Evolutionary conservation across 1,284 basidiomycete genomes (phyloP).

Genomic region (Melampsora larici-populina): DNA sequence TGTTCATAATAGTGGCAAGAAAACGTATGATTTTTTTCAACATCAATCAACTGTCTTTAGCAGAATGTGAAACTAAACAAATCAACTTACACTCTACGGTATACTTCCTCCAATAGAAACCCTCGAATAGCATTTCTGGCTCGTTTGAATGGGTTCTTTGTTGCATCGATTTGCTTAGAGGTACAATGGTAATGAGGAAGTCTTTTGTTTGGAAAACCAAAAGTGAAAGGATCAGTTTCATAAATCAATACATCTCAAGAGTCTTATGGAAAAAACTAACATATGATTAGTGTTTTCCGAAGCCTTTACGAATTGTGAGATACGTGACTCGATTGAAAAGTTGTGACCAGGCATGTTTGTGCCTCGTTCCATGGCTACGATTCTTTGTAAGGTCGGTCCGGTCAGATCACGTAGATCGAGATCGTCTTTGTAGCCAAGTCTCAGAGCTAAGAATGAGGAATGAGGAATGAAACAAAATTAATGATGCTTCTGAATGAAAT

Average conservation of each 20-base stretch:
- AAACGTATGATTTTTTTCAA: background rate
- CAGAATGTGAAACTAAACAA: background rate
- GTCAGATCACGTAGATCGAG: slow-evolving; percentile 42
- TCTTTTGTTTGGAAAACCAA: slow-evolving; percentile 51
- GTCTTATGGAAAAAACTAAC: slow-evolving; percentile 17
- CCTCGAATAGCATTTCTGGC: slow-evolving; percentile 58
- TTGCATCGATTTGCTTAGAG: slow-evolving; percentile 55
- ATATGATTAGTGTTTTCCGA: slow-evolving; percentile 43
- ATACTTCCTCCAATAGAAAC: slow-evolving; percentile 62
- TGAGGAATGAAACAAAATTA: background rate
- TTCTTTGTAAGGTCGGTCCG: slow-evolving; percentile 40
- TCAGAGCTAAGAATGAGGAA: slow-evolving; percentile 57
- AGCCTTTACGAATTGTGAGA: slow-evolving; percentile 35
- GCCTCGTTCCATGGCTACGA: slow-evolving; percentile 41
- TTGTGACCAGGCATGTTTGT: slow-evolving; percentile 11
- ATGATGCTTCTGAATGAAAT: background rate
- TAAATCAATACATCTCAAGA: background rate
- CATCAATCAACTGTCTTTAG: background rate
- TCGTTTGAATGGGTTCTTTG: slow-evolving; percentile 50
- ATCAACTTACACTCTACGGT: slow-evolving; percentile 58
- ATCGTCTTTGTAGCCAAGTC: slow-evolving; percentile 63
- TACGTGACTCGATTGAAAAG: slow-evolving; percentile 17
- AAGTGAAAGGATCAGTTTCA: background rate
- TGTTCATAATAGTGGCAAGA: background rate
- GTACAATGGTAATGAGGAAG: slow-evolving; percentile 64